Conservation (phyloP, 2,329 filamentous ascomycete species). For the Botrytis deweyae region DNA sequence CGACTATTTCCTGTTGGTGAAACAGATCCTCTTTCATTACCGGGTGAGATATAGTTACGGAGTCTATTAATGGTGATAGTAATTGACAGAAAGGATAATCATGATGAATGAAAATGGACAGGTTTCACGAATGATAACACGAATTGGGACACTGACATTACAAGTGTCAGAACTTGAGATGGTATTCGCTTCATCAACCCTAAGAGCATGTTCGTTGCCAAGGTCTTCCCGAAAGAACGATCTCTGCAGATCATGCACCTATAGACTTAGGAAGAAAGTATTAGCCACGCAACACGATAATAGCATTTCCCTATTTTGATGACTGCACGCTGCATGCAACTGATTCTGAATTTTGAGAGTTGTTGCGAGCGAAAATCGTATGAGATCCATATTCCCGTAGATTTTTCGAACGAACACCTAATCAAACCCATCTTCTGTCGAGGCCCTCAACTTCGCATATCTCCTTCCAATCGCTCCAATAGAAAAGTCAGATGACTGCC, state of each 20-base stretch:
- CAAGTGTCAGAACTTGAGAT: not conserved
- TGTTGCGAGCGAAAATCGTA: conserved; percentile 5
- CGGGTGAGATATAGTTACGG: not conserved
- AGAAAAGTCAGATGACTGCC: conserved; percentile 20
- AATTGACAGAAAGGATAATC: not conserved
- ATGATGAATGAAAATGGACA: conserved; percentile 2
- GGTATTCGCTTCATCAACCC: not conserved
- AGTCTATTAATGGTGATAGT: not conserved
- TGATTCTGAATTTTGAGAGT: conserved; percentile 5
- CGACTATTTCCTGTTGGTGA: not conserved
- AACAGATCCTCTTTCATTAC: not conserved
- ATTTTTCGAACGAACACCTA: not conserved
- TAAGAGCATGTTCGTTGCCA: conserved; percentile 5
- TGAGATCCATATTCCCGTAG: conserved; percentile 1
- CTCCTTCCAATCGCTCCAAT: conserved; percentile 17
- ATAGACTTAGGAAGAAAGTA: not conserved
- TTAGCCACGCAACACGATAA: conserved; percentile 15
- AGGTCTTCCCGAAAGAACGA: conserved; percentile 2
- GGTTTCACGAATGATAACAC: not conserved
- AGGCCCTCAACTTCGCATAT: conserved; percentile 6
- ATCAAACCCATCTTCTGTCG: conserved; percentile 18
- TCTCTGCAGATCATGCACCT: not conserved
- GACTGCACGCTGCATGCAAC: conserved; percentile 13
- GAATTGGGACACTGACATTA: conserved; percentile 5
- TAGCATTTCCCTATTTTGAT: not conserved